Base-by-base conservation (phyloP, 441 rosid species). In the Erysimum pusillum region DNA sequence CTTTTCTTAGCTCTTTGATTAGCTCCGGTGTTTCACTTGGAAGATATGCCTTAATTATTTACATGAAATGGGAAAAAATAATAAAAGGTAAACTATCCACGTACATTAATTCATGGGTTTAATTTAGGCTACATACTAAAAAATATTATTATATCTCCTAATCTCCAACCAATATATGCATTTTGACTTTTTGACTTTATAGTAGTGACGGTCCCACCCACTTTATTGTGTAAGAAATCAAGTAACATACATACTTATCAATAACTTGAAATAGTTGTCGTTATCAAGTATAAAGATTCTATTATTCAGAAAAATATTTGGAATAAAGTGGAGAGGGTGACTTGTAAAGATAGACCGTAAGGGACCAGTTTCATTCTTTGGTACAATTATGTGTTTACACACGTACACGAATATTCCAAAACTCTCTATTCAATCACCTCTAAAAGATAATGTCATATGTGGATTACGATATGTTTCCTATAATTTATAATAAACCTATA, bases 11-110 rank as follows among this genome's bases (percentile, higher is more conserved):
- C 51, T 70, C 83, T 51, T 83, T 84, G 44, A 94, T 49, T 14
- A 92, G 79, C 75, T 75, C 87, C 4, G 98, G 98, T 52, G 92
- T 94, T 61, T 92, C 85, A 78, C 80, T 71, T 57, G 98, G 98
- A 67, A 94, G 97, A 74, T 87, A 92, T 52, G 89, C 83, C 98
- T 94, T 80, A 68, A 65, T 32, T 18, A 18, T 6, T 53, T 5
- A 44, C 20, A 76, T 46, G 4, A 11, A 11, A 42, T 34, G 0
- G 0, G 1, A 34, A 31, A 36, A n/a, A 25, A 11, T 2, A 18
- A 45, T 36, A 35, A n/a, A 63, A 25, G 22, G 36, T 59, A 10
- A 45, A 13, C 20, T 28, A 46, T 36, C 38, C 39, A 4, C 10
- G 41, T 63, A 41, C 48, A 11, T n/a, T n/a, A n/a, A n/a, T n/a